Evolutionary conservation across 2,329 filamentous ascomycete species (phyloP), one percentile per base, ranked within the genome.

Genomic region (Penicillium sp.): DNA sequence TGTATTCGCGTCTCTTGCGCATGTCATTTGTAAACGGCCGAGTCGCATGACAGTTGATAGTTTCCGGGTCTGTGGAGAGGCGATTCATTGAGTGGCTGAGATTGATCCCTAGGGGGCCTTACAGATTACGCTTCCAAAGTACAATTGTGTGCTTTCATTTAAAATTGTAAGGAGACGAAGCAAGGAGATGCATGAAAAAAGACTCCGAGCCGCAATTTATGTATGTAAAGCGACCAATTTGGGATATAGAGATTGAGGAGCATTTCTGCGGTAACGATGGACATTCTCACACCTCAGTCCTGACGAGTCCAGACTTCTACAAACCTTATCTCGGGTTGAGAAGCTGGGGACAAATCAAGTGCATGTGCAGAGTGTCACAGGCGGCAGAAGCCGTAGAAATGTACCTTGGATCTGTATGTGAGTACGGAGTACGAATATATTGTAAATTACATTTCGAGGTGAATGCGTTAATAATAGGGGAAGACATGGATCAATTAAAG

Each of bases 1-100:
- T 27, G 39, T 45, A 46, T 40, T 50, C 45, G 42, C 48, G 42
- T 42, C 40, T 36, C 40, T 38, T 36, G 30, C 32, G 27, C 43
- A 47, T 52, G 39, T 47, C 36, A 59, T 58, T 55, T 19, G 47
- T 50, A 61, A 63, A 63, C 60, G 60, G 60, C 53, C 51, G 50
- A 60, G 51, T 61, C 56, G 56, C 60, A 63, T 62, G 53, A 54
- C 19, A 34, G 52, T 48, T 29, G 29, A 47, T 47, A 47, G 23
- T 13, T 29, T 11, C 23, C 26, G 4, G 14, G 32, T 30, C 27
- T 45, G 46, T 46, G 47, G 34, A 45, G 44, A 23, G 32, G 35
- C 13, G 23, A 46, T 29, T 10, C 9, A 38, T 36, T n/a, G 44
- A 61, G 53, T 58, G 55, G 52, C 56, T 52, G 41, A 59, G 53